Percentiles rank a stretch among this genome's conserved stretches.
Conservation (phyloP, 1,284 basidiomycete species). For the Cutaneotrichosporon sp. region DNA sequence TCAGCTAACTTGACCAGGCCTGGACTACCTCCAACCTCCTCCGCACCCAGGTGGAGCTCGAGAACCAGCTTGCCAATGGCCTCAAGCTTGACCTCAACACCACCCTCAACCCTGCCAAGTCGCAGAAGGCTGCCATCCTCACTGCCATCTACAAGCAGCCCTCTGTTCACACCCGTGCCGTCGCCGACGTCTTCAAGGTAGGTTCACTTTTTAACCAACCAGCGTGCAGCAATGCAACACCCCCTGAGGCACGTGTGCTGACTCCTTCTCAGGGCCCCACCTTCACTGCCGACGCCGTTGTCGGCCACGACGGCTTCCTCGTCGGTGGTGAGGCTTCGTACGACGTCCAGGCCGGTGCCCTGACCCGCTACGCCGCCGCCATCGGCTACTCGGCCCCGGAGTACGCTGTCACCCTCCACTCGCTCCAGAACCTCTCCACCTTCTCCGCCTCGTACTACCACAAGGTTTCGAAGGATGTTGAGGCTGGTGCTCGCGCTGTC, state of each 20-base stretch:
- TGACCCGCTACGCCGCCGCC: slow-evolving; percentile 88
- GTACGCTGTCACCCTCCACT: slow-evolving; percentile 93
- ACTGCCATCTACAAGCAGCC: slow-evolving; percentile 94
- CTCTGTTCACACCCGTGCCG: slow-evolving; percentile 85
- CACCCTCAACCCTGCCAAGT: slow-evolving; percentile 67
- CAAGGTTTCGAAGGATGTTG: slow-evolving; percentile 82
- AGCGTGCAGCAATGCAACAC: not conserved
- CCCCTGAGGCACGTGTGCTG: slow-evolving; percentile 9
- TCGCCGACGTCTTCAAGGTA: slow-evolving; percentile 93
- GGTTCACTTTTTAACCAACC: slow-evolving; percentile 19
- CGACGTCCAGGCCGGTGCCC: slow-evolving; percentile 89
- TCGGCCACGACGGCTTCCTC: slow-evolving; percentile 96
- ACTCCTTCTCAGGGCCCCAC: slow-evolving; percentile 69
- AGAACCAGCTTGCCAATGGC: slow-evolving; percentile 96
- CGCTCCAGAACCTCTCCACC: slow-evolving; percentile 87
- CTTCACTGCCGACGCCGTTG: slow-evolving; percentile 90
- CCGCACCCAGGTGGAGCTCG: slow-evolving; percentile 84
- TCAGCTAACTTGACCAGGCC: slow-evolving; percentile 47
- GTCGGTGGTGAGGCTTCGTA: slow-evolving; percentile 93
- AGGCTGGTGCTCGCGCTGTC: slow-evolving; percentile 96
- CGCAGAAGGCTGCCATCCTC: slow-evolving; percentile 71
- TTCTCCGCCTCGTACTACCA: slow-evolving; percentile 99
- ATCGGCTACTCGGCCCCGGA: slow-evolving; percentile 83
- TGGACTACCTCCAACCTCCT: slow-evolving; percentile 94
- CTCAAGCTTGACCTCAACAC: slow-evolving; percentile 91